Conservation (phyloP, 768 basidiomycete genomes). For the Leccinum longicurvipes region DNA sequence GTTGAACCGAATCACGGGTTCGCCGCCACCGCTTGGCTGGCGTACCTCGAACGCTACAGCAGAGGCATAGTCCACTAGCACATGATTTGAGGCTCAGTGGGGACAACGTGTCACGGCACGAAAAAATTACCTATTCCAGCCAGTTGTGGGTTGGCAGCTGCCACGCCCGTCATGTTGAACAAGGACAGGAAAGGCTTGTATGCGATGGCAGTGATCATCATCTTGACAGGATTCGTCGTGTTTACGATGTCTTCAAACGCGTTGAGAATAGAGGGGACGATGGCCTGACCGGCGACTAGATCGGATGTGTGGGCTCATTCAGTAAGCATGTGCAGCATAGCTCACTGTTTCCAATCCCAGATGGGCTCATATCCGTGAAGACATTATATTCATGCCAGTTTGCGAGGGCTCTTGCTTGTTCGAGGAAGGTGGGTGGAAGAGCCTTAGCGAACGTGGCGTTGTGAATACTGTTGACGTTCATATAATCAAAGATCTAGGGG, state of each 20-base stretch:
- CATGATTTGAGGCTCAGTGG: background rate
- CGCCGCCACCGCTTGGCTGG: slow-evolving; percentile 40
- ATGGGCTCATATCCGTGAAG: slow-evolving; percentile 49
- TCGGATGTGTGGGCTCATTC: background rate
- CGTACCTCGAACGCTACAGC: slow-evolving; percentile 59
- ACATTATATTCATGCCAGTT: slow-evolving; percentile 73
- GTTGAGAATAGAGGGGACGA: slow-evolving; percentile 57
- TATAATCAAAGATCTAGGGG: slow-evolving; percentile 61
- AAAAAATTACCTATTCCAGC: slow-evolving; percentile 50
- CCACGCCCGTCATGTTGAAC: slow-evolving; percentile 72
- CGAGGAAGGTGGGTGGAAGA: slow-evolving; percentile 49
- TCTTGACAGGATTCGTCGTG: slow-evolving; percentile 48
- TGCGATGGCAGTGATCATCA: slow-evolving; percentile 57
- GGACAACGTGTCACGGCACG: background rate
- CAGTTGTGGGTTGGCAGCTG: slow-evolving; percentile 47
- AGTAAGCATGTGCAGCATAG: slow-evolving; percentile 1
- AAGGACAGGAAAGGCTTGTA: slow-evolving; percentile 79
- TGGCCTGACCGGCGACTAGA: slow-evolving; percentile 63
- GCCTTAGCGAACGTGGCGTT: slow-evolving; percentile 48
- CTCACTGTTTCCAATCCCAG: slow-evolving; percentile 66
- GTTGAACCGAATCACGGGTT: slow-evolving; percentile 56
- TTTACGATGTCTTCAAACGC: slow-evolving; percentile 53
- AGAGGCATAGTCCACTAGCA: slow-evolving; percentile 58
- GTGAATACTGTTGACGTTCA: slow-evolving; percentile 72
- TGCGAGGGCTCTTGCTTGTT: slow-evolving; percentile 57